A percentile compares a stretch with the other conserved stretches of the same genome.
Conservation (phyloP, 805 yeast genomes). For the Wickerhamomyces chaumierensis region DNA sequence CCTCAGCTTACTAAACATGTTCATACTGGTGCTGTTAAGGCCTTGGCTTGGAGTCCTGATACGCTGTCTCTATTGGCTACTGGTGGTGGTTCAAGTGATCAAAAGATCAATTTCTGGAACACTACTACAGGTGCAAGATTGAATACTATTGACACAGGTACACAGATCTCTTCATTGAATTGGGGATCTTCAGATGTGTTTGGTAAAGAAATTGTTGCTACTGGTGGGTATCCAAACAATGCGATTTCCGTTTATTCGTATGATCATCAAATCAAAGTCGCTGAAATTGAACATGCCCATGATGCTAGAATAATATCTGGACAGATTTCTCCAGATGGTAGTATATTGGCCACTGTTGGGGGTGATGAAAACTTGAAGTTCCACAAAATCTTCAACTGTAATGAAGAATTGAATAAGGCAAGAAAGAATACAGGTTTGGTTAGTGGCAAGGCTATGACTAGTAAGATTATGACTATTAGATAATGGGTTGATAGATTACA, state of each 20-base stretch:
- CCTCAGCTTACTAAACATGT: constrained; percentile 70
- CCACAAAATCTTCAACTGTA: constrained; percentile 75
- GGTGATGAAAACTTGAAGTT: constrained; percentile 95
- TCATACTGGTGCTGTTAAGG: constrained; percentile 93
- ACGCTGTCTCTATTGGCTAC: constrained; percentile 78
- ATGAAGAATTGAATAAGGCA: constrained; percentile 17
- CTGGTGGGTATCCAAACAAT: constrained; percentile 90
- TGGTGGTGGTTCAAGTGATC: constrained; percentile 93
- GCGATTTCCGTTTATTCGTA: constrained; percentile 75
- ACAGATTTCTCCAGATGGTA: constrained; percentile 80
- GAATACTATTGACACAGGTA: constrained; percentile 80
- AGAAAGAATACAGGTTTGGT: constrained; percentile 21
- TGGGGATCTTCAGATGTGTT: constrained; percentile 77
- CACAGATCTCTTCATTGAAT: constrained; percentile 85
- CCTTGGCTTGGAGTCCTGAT: constrained; percentile 90
- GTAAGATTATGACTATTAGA: constrained; percentile 41
- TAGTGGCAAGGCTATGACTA: constrained; percentile 33
- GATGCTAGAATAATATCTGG: constrained; percentile 80
- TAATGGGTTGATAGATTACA: constrained; percentile 8
- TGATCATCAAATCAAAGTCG: constrained; percentile 78
- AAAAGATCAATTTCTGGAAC: constrained; percentile 89
- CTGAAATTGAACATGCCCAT: constrained; percentile 79
- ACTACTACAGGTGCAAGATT: constrained; percentile 80
- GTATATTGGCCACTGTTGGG: constrained; percentile 87
- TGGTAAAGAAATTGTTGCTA: constrained; percentile 78